Percentiles rank a stretch among this genome's conserved stretches.
These are phyloP conservation scores for Kurtzmaniella quercitrusa DNA, from an alignment of 1,139 yeast genomes.

Conservation along the genomic window DNA sequence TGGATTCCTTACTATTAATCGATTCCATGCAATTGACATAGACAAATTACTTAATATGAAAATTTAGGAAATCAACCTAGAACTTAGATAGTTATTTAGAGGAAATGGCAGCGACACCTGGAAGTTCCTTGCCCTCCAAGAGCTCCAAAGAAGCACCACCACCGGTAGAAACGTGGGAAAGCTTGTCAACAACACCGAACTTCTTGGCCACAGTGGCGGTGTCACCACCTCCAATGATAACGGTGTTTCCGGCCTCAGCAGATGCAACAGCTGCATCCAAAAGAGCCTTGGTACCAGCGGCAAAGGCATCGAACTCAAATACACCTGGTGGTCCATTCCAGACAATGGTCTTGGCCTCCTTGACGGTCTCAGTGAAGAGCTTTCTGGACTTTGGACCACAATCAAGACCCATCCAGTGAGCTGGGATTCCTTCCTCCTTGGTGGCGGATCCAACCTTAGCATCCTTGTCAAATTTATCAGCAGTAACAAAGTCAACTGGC, in stretches of 20 bases:
- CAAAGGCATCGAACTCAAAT: conserved; percentile 88
- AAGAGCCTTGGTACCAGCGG: conserved; percentile 84
- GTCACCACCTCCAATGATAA: conserved; percentile 99
- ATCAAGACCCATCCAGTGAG: conserved; percentile 91
- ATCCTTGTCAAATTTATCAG: conserved; percentile 87
- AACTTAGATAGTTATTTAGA: conserved; percentile 34
- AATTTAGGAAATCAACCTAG: not conserved
- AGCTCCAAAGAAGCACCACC: conserved; percentile 99
- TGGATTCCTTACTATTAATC: not conserved
- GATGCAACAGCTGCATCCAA: conserved; percentile 84
- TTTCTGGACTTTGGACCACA: conserved; percentile 83
- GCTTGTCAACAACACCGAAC: conserved; percentile 89
- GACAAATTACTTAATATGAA: too few species aligned
- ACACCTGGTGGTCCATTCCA: conserved; percentile 99
- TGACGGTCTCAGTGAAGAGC: conserved; percentile 74
- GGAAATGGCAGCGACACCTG: conserved; percentile 91
- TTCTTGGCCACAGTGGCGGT: conserved; percentile 98
- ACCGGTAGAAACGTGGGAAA: conserved; percentile 97
- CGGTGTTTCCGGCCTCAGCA: conserved; percentile 85
- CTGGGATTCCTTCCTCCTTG: conserved; percentile 86
- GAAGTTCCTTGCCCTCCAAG: conserved; percentile 95
- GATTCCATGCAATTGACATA: too few species aligned
- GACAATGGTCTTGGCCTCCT: conserved; percentile 91
- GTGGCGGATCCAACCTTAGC: conserved; percentile 80
- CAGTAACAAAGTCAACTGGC: conserved; percentile 92